Conservation (phyloP, 179 eudicot genomes). For the Silene vulgaris region DNA sequence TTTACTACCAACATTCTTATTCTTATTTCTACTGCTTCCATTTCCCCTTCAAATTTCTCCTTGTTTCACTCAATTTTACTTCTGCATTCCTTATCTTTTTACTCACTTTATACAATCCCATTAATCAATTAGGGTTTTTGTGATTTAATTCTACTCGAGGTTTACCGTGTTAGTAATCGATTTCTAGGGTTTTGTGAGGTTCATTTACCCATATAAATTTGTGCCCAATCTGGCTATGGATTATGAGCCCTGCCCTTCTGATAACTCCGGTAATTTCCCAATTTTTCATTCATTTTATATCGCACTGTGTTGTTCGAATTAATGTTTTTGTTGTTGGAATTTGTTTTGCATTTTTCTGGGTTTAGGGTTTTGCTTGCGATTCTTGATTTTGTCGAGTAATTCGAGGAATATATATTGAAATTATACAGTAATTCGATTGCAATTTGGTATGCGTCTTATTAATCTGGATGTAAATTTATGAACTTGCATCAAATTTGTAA, state of each 20-base stretch:
- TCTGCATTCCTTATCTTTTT: neutral
- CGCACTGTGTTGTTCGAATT: neutral
- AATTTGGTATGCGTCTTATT: neutral
- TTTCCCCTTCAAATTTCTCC: neutral
- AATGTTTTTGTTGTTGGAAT: neutral
- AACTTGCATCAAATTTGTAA: neutral
- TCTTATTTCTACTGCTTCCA: neutral
- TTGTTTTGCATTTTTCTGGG: constrained; percentile 12
- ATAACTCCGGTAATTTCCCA: constrained; percentile 24
- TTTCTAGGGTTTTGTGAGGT: constrained; percentile 29
- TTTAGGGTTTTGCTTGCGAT: constrained; percentile 24
- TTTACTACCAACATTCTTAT: neutral
- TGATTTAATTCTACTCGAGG: neutral
- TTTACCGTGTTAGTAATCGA: neutral
- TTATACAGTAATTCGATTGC: neutral
- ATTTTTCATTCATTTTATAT: neutral
- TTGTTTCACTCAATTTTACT: neutral
- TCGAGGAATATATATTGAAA: neutral
- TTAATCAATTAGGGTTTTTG: neutral
- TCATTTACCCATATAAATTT: neutral
- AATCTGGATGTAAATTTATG: neutral
- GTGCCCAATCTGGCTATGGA: constrained; percentile 30
- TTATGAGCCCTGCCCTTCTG: constrained; percentile 30
- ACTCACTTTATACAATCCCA: neutral
- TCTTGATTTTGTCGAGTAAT: neutral